Base-by-base conservation (phyloP, 257 asterid genomes). In the Fraxinus anomala region DNA sequence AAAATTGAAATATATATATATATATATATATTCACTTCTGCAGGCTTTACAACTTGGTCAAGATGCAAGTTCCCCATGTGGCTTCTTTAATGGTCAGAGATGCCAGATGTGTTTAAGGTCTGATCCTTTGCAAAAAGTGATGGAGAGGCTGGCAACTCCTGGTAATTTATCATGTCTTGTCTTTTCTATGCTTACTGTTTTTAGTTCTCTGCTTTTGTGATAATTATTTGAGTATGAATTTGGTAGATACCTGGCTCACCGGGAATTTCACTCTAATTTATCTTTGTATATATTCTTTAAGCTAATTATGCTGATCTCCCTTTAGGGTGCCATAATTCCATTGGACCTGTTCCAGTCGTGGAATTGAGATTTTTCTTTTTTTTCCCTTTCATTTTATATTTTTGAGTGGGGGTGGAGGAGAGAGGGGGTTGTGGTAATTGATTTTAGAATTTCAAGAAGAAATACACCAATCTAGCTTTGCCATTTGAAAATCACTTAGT, bases 91-190 rank as follows among this genome's bases (percentile, higher is more conserved):
- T 83, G 90, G 89, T 47, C 92, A 89, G 89, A 86, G 96, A 81
- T 91, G 96, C 77, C 94, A 89, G 65, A 91, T 91, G 96, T 91
- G 96, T 80, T 87, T 91, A 82, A 85, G 91, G 44, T 86, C 94
- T 12, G 94, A 91, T 79, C 88, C 94, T 70, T 81, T 91, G 84
- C 94, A 88, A 65, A 88, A 91, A 85, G 89, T 91, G 79, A 88
- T 91, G 94, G 94, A 91, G 82, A 88, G 94, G 74, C 83, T 91
- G 72, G 85, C 94, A 13, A 77, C 76, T 70, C 91, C 92, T 72
- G 96, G 96, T 90, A 88, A 78, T 59, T 10, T 24, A 68, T 40
- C 44, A n/a, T 71, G 3, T 54, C 34, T 42, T 73, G 16, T 21
- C 14, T 36, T 74, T 56, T 39, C 8, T 16, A 54, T 37, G 39